phyloP scores from a whole-genome alignment of 495 filamentous ascomycete genomes.

The Cudoniella acicularis region DNA sequence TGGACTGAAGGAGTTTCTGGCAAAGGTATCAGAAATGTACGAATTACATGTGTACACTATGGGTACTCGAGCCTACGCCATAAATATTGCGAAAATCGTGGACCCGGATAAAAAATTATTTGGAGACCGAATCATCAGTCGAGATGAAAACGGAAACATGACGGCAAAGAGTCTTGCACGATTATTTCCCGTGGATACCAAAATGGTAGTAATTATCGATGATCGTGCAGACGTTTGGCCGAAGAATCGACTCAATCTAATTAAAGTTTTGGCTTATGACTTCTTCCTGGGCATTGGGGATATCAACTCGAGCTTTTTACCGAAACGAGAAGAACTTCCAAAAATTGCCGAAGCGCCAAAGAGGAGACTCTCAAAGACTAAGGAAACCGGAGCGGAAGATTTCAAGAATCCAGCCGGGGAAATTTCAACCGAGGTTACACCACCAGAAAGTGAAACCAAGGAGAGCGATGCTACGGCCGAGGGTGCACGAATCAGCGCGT shows the following conservation, averaged over 20 bases:
- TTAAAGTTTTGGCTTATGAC: conserved; percentile 92
- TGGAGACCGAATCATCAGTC: conserved; percentile 88
- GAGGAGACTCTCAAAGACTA: conserved; percentile 7
- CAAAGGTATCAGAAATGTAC: conserved; percentile 74
- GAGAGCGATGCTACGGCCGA: conserved; percentile 14
- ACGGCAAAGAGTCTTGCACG: conserved; percentile 85
- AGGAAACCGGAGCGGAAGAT: conserved; percentile 34
- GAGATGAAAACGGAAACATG: conserved; percentile 93
- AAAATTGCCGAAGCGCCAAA: conserved; percentile 11
- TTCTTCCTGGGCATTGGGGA: conserved; percentile 98
- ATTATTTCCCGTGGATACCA: conserved; percentile 92
- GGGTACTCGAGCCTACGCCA: conserved; percentile 92
- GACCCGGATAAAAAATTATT: conserved; percentile 89
- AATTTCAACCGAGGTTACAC: neutral
- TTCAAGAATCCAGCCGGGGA: conserved; percentile 18
- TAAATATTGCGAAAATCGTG: conserved; percentile 87
- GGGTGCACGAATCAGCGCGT: conserved; percentile 44
- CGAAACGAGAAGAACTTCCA: conserved; percentile 76
- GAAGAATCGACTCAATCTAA: conserved; percentile 86
- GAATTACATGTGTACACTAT: conserved; percentile 99
- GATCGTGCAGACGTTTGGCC: conserved; percentile 97
- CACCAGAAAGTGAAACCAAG: conserved; percentile 19
- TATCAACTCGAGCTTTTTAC: conserved; percentile 97
- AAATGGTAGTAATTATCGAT: conserved; percentile 99
- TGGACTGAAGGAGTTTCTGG: conserved; percentile 77